Percentiles rank a stretch among this genome's conserved stretches.
Evolutionary conservation across 23 red algal species (phyloP).

Genomic region (Chondrus crispus): DNA sequence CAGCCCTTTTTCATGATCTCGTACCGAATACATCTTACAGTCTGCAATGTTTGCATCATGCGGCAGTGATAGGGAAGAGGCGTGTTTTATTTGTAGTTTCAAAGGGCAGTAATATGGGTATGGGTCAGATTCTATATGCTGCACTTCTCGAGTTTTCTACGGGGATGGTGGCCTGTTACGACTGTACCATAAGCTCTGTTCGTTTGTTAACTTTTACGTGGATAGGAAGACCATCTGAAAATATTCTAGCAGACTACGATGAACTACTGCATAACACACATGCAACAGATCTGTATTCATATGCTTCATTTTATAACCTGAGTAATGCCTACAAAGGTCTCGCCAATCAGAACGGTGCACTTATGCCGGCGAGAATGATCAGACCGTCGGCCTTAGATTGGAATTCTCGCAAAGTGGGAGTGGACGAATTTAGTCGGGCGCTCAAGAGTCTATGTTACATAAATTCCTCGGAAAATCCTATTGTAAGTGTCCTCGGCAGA

Average conservation of each 20-base stretch:
- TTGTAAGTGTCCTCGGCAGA: background rate
- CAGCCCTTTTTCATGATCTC: background rate
- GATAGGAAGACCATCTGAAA: background rate
- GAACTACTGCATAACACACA: background rate
- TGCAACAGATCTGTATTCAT: conserved; percentile 18
- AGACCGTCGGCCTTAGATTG: background rate
- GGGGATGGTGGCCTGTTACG: background rate
- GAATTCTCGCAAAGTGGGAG: background rate
- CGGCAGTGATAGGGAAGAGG: background rate
- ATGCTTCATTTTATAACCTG: conserved; percentile 25
- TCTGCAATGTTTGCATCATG: conserved; percentile 19
- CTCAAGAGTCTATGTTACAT: background rate
- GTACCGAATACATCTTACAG: background rate
- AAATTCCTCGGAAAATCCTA: conserved; percentile 11
- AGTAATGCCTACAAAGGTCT: background rate
- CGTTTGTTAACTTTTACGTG: background rate
- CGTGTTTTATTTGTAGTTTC: background rate
- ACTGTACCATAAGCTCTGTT: background rate
- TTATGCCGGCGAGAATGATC: background rate
- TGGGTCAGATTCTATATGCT: background rate
- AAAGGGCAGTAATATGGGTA: background rate
- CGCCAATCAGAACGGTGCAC: background rate
- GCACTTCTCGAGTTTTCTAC: background rate
- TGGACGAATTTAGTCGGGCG: conserved; percentile 3
- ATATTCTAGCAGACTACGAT: background rate